Percentiles rank a stretch among this genome's conserved stretches.
Evolutionary conservation across 106 monocot species (phyloP).

Genomic region (Apostasia shenzhenica): DNA sequence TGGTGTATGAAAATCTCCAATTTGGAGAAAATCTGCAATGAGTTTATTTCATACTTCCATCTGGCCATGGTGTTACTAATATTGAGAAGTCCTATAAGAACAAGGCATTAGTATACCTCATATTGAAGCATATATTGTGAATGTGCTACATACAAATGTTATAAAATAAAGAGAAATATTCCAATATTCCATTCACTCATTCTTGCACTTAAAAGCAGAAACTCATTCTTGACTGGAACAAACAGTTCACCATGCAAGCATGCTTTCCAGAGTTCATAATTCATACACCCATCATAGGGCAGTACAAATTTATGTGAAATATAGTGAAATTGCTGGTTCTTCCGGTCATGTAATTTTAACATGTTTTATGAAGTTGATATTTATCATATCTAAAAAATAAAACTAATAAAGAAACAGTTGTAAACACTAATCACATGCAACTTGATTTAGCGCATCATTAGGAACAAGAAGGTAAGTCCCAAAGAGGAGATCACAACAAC

Average conservation of each 20-base stretch:
- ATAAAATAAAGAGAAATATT: background rate
- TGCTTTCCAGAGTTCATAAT: background rate
- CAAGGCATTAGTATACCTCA: background rate
- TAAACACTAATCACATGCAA: too few species aligned
- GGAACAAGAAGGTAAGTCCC: too few species aligned
- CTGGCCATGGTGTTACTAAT: constrained; percentile 43
- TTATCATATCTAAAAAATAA: too few species aligned
- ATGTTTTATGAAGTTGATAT: too few species aligned
- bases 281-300: too few species aligned
- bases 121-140: background rate
- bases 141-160: too few species aligned
- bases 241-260: background rate
- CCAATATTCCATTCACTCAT: background rate
- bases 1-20: constrained; percentile 75
- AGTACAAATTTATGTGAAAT: too few species aligned
- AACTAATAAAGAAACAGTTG: too few species aligned
- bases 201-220: background rate
- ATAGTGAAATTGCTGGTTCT: too few species aligned
- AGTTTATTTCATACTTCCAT: constrained; percentile 70
- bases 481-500: too few species aligned
- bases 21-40: constrained; percentile 76
- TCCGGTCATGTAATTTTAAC: too few species aligned
- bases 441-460: too few species aligned
- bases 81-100: constrained; percentile 51
- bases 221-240: background rate